These are phyloP conservation scores for Nidularia pulvinata DNA, from an alignment of 768 basidiomycete genomes.

Conservation along the genomic window DNA sequence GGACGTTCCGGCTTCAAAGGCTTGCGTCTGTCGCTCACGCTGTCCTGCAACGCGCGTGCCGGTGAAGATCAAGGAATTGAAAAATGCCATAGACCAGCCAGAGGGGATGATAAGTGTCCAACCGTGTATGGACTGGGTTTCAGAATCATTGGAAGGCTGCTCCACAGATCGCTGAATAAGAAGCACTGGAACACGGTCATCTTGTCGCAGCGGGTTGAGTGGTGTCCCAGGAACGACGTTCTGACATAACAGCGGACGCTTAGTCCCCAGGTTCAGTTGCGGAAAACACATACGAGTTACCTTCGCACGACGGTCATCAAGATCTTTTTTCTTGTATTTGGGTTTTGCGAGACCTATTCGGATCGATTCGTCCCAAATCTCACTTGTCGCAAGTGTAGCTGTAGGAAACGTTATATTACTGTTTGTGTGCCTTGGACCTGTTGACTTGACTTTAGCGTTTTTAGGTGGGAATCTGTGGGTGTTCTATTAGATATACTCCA, in stretches of 20 bases:
- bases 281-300: slow-evolving; percentile 30
- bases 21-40: slow-evolving; percentile 77
- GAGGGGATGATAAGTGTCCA: slow-evolving; percentile 88
- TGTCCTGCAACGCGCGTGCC: slow-evolving; percentile 87
- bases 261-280: not conserved
- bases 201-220: slow-evolving; percentile 66
- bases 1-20: slow-evolving; percentile 74
- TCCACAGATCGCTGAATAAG: slow-evolving; percentile 81
- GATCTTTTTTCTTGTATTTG: slow-evolving; percentile 77
- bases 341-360: slow-evolving; percentile 58
- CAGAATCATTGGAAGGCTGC: slow-evolving; percentile 16
- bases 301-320: slow-evolving; percentile 81
- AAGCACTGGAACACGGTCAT: slow-evolving; percentile 83
- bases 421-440: slow-evolving; percentile 16
- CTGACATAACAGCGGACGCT: slow-evolving; percentile 29
- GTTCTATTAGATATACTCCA: too few relatives aligned
- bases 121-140: slow-evolving; percentile 62
- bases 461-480: slow-evolving; percentile 78
- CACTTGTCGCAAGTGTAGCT: slow-evolving; percentile 55
- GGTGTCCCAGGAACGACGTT: slow-evolving; percentile 77
- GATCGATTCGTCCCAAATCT: slow-evolving; percentile 69
- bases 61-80: slow-evolving; percentile 78
- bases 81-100: slow-evolving; percentile 93
- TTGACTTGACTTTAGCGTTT: slow-evolving; percentile 50
- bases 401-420: slow-evolving; percentile 50